phyloP scores from a whole-genome alignment of 23 red algal genomes.

The Gracilaria caudata region DNA sequence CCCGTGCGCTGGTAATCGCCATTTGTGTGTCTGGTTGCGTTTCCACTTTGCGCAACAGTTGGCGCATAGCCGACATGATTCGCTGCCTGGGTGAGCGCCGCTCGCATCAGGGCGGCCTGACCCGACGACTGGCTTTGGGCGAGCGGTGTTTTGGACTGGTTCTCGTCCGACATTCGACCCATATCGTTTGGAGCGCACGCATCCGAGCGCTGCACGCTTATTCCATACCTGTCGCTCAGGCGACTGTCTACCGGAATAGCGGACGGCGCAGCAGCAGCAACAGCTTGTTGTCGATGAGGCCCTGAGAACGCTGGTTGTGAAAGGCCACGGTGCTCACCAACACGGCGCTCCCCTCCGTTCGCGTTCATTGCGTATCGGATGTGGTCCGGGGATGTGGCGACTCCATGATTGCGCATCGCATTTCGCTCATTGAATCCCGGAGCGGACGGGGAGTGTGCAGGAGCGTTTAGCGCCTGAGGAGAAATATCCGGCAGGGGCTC shows the following conservation, averaged over 20 bases:
- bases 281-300: not conserved
- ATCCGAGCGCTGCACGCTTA: not conserved
- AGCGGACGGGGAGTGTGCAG: not conserved
- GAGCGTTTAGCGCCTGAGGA: not conserved
- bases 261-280: not conserved
- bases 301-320: not conserved
- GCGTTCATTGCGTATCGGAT: not conserved
- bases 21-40: not conserved
- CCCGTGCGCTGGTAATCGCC: not conserved
- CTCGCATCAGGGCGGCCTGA: not conserved
- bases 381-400: not conserved
- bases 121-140: not conserved
- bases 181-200: not conserved
- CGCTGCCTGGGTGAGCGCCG: constrained; percentile 1
- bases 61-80: not conserved
- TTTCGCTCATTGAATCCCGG: not conserved
- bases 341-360: not conserved
- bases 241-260: not conserved
- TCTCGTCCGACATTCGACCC: not conserved
- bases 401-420: not conserved
- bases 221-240: not conserved
- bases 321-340: not conserved
- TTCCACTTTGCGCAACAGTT: not conserved
- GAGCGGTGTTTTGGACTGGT: not conserved
- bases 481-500: not conserved